Percentiles rank a stretch among this genome's conserved stretches.
Conservation (phyloP, 176 grass and related monocot genomes). For the Carex scoparia region DNA sequence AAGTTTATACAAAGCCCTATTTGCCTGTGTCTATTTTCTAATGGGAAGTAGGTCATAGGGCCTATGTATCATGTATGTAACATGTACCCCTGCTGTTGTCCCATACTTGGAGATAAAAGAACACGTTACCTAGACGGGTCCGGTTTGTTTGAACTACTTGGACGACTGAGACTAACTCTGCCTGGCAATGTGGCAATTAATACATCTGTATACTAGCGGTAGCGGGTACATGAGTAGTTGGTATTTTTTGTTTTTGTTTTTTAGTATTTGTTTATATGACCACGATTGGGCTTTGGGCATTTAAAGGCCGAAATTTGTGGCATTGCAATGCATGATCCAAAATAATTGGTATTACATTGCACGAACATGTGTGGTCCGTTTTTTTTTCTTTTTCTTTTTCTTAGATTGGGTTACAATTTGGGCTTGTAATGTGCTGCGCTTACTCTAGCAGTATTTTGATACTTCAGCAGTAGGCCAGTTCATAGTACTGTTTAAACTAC, state of each 20-base stretch:
- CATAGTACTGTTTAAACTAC: too few relatives aligned
- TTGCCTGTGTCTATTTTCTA: background rate
- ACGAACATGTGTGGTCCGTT: too few relatives aligned
- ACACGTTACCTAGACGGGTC: background rate
- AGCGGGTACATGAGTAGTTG: background rate
- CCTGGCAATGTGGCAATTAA: background rate
- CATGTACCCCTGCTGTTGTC: background rate
- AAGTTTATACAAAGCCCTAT: background rate
- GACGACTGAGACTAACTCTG: background rate
- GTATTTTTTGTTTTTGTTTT: background rate
- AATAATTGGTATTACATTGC: too few relatives aligned
- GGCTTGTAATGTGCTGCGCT: background rate
- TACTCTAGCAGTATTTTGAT: background rate
- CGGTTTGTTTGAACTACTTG: background rate
- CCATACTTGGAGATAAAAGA: conserved; percentile 12
- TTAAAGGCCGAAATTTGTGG: background rate
- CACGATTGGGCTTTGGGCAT: background rate
- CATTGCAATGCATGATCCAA: too few relatives aligned
- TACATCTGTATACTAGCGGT: background rate
- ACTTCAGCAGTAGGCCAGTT: background rate
- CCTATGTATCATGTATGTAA: background rate
- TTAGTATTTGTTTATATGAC: background rate
- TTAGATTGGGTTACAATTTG: background rate
- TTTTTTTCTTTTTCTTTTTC: background rate
- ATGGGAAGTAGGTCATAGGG: background rate